Percentiles rank a stretch among this genome's conserved stretches.
phyloP scores from a whole-genome alignment of 164 flowering plant species.

The Piper betle region DNA sequence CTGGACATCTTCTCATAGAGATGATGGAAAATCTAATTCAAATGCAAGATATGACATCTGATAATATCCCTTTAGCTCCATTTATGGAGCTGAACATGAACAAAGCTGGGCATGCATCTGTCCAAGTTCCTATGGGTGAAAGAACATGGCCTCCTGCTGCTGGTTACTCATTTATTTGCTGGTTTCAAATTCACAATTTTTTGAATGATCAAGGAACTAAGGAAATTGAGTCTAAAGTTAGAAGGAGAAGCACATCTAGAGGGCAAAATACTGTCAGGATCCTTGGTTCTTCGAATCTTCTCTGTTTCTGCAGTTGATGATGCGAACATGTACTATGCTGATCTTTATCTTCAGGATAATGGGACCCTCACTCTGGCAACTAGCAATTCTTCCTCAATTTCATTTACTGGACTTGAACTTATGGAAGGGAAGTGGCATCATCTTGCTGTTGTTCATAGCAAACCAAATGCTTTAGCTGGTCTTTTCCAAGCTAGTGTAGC shows the following conservation, averaged over 20 bases:
- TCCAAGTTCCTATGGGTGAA: slow-evolving; percentile 93
- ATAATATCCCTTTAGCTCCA: slow-evolving; percentile 83
- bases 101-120: slow-evolving; percentile 81
- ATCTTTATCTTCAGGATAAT: slow-evolving; percentile 87
- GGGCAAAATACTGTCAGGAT: slow-evolving; percentile 25
- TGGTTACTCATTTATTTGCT: slow-evolving; percentile 97
- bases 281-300: slow-evolving; percentile 52
- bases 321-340: slow-evolving; percentile 62
- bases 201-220: slow-evolving; percentile 42
- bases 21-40: slow-evolving; percentile 86
- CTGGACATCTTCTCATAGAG: slow-evolving; percentile 63
- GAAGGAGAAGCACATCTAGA: slow-evolving; percentile 22
- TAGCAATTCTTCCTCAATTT: slow-evolving; percentile 66
- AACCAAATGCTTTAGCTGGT: slow-evolving; percentile 99
- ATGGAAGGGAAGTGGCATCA: slow-evolving; percentile 98
- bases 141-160: slow-evolving; percentile 99
- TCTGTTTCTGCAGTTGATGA: slow-evolving; percentile 76
- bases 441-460: slow-evolving; percentile 95
- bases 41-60: slow-evolving; percentile 56
- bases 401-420: slow-evolving; percentile 77
- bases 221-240: slow-evolving; percentile 43
- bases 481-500: slow-evolving; percentile 97
- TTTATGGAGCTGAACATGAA: slow-evolving; percentile 93
- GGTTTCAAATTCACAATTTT: slow-evolving; percentile 83
- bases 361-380: slow-evolving; percentile 88